These are phyloP conservation scores for Suillus variegatus DNA, from an alignment of 768 basidiomycete genomes.

Conservation along the genomic window DNA sequence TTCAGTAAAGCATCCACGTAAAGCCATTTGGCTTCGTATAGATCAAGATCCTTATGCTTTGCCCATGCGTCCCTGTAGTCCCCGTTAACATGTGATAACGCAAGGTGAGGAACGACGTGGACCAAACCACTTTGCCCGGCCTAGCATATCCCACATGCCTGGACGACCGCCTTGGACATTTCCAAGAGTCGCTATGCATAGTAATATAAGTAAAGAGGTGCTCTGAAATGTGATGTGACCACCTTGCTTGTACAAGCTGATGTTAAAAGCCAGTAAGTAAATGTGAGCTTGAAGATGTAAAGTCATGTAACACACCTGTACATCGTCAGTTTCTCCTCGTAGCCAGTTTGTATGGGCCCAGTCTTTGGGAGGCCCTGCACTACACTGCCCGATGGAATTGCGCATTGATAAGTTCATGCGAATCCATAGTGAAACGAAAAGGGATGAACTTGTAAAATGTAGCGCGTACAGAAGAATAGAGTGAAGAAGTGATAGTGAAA, in stretches of 20 bases:
- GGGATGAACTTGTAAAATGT: not conserved
- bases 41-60: constrained; percentile 82
- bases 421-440: constrained; percentile 41
- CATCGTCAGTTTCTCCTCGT: constrained; percentile 93
- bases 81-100: constrained; percentile 23
- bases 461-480: not conserved
- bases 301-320: constrained; percentile 62
- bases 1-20: constrained; percentile 89
- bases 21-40: constrained; percentile 80
- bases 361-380: constrained; percentile 91
- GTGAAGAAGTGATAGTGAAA: not conserved
- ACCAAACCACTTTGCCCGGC: constrained; percentile 89
- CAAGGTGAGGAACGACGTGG: constrained; percentile 4
- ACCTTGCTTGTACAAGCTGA: constrained; percentile 94
- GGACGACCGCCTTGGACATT: constrained; percentile 81
- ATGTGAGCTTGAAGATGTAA: not conserved
- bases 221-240: constrained; percentile 11
- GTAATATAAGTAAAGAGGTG: not conserved
- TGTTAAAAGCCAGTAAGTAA: constrained; percentile 13
- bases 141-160: constrained; percentile 88
- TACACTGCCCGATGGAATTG: constrained; percentile 93
- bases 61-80: constrained; percentile 87
- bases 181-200: constrained; percentile 75
- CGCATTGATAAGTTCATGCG: constrained; percentile 67
- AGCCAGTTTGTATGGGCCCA: constrained; percentile 93